phyloP scores from a whole-genome alignment of 805 yeast species.

The Candida quercuum region DNA sequence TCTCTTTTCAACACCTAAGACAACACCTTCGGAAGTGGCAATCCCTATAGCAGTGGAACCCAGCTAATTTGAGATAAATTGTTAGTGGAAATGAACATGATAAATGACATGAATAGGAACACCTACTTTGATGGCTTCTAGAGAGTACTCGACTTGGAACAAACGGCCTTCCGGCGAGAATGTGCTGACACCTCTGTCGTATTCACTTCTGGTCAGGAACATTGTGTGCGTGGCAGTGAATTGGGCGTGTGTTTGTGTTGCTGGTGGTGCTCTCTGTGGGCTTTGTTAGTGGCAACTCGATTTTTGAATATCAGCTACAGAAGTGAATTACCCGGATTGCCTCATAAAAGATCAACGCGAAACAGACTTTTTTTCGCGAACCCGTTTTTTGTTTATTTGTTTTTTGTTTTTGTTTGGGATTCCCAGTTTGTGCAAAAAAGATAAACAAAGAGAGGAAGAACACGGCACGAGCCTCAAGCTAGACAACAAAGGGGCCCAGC shows the following conservation, averaged over 20 bases:
- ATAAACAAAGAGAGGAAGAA: neutral
- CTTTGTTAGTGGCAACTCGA: conserved; percentile 7
- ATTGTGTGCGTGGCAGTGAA: conserved; percentile 42
- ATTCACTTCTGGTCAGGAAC: conserved; percentile 99
- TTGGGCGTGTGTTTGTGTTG: no score
- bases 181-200: conserved; percentile 97
- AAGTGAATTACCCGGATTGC: neutral
- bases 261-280: no score
- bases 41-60: conserved; percentile 99
- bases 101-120: no score
- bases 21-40: conserved; percentile 91
- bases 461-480: neutral
- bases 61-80: conserved; percentile 26
- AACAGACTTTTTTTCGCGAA: neutral
- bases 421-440: neutral
- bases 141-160: conserved; percentile 95
- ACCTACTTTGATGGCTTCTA: conserved; percentile 87
- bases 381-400: neutral
- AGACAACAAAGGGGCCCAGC: no score
- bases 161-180: conserved; percentile 98
- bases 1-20: conserved; percentile 94
- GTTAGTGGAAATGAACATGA: no score
- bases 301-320: neutral
- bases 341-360: no score
- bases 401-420: no score